Evolutionary conservation across 495 filamentous ascomycete species (phyloP).

Genomic region (Lasiosphaeris hirsuta): DNA sequence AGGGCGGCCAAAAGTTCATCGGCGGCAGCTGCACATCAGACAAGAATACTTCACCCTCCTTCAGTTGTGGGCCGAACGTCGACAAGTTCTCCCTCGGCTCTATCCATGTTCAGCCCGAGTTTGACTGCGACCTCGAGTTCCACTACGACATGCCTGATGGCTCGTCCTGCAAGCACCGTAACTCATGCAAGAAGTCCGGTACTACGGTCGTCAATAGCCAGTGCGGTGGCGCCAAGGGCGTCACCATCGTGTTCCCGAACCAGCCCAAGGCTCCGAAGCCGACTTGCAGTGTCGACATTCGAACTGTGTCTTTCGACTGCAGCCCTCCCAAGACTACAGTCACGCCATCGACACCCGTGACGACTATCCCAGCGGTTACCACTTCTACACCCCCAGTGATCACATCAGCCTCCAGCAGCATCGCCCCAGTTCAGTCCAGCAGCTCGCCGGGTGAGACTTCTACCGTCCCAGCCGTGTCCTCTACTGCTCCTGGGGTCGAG

Average conservation of each 20-base stretch:
- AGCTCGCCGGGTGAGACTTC: no score
- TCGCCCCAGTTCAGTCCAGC: neutral
- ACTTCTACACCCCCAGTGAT: conserved; percentile 1
- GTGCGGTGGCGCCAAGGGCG: conserved; percentile 83
- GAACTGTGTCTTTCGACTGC: conserved; percentile 80
- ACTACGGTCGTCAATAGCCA: conserved; percentile 73
- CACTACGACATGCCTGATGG: conserved; percentile 80
- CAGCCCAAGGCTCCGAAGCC: conserved; percentile 49
- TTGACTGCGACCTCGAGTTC: conserved; percentile 75
- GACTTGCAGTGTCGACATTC: conserved; percentile 68
- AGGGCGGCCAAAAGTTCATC: conserved; percentile 59
- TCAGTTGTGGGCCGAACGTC: conserved; percentile 52
- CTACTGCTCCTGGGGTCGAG: no score
- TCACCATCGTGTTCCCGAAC: conserved; percentile 69
- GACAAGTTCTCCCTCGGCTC: conserved; percentile 70
- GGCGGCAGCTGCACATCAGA: conserved; percentile 51
- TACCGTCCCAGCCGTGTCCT: no score
- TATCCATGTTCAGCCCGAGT: conserved; percentile 67
- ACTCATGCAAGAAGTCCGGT: conserved; percentile 60
- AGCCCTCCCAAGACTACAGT: conserved; percentile 35
- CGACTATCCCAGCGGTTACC: conserved; percentile 16
- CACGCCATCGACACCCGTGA: conserved; percentile 20
- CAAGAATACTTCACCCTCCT: conserved; percentile 50
- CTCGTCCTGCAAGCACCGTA: conserved; percentile 70
- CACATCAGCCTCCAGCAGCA: conserved; percentile 1